These are phyloP conservation scores for Xerocomus brunneocitrinus DNA, from an alignment of 768 basidiomycete genomes.

Conservation along the genomic window DNA sequence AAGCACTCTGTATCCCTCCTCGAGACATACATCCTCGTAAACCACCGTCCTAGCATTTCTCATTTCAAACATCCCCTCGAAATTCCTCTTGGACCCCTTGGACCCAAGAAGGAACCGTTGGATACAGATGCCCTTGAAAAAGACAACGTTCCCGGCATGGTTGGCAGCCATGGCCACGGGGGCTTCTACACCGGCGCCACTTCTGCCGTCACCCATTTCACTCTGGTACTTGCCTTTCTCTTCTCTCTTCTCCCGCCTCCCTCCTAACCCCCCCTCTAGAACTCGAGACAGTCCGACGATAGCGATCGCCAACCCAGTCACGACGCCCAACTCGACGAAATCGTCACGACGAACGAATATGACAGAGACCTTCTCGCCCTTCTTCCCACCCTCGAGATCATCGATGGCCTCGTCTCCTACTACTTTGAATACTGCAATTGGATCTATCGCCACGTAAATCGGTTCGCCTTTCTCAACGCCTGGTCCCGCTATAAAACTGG, in stretches of 20 bases:
- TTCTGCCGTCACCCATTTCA: constrained; percentile 64
- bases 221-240: constrained; percentile 41
- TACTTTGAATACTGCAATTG: constrained; percentile 89
- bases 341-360: constrained; percentile 45
- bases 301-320: constrained; percentile 49
- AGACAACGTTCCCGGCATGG: constrained; percentile 54
- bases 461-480: constrained; percentile 51
- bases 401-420: constrained; percentile 68
- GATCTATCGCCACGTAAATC: constrained; percentile 78
- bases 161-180: constrained; percentile 59
- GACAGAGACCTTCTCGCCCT: constrained; percentile 68
- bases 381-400: constrained; percentile 61
- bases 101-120: constrained; percentile 50
- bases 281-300: constrained; percentile 48
- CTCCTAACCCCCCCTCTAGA: constrained; percentile 30
- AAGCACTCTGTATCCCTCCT: constrained; percentile 39
- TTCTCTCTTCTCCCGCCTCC: constrained; percentile 11
- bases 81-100: constrained; percentile 28
- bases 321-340: constrained; percentile 40
- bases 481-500: constrained; percentile 77
- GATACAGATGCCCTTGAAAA: constrained; percentile 47
- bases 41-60: constrained; percentile 22
- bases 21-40: constrained; percentile 33
- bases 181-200: constrained; percentile 81
- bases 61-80: constrained; percentile 27